These are phyloP conservation scores for Penicillium sp. DNA, from an alignment of 2,329 filamentous ascomycete species.

Conservation along the genomic window DNA sequence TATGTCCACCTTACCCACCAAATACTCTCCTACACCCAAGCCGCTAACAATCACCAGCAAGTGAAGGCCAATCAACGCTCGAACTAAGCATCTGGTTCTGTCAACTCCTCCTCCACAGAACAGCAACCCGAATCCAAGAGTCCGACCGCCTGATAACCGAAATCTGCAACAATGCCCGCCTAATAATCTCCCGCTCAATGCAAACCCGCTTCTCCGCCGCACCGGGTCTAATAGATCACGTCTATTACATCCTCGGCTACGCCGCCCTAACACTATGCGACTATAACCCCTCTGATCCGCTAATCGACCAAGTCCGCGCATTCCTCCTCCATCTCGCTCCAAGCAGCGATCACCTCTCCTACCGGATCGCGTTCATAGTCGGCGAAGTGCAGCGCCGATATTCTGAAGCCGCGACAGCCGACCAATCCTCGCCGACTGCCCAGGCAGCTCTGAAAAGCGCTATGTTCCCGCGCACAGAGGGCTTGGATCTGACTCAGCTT, in stretches of 20 bases:
- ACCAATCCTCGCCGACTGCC: slow-evolving; percentile 21
- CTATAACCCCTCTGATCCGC: slow-evolving; percentile 32
- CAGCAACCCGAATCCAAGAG: slow-evolving; percentile 29
- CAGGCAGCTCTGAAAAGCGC: slow-evolving; percentile 13
- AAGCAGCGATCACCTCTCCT: slow-evolving; percentile 34
- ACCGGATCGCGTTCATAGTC: slow-evolving; percentile 34
- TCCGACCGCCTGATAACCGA: slow-evolving; percentile 28
- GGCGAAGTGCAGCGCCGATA: slow-evolving; percentile 33
- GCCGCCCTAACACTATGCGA: slow-evolving; percentile 38
- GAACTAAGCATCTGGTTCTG: slow-evolving; percentile 38
- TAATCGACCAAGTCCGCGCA: slow-evolving; percentile 34
- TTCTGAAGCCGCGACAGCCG: slow-evolving; percentile 18
- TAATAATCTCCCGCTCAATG: slow-evolving; percentile 32
- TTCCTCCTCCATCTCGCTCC: slow-evolving; percentile 35
- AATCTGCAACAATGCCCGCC: slow-evolving; percentile 30
- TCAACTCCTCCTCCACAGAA: slow-evolving; percentile 36
- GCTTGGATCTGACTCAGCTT: slow-evolving; percentile 25
- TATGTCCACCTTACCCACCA: slow-evolving; percentile 9
- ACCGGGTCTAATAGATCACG: slow-evolving; percentile 31
- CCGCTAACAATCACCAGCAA: slow-evolving; percentile 18
- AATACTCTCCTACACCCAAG: neutral
- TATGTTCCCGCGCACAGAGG: slow-evolving; percentile 18
- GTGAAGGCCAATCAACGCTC: slow-evolving; percentile 30
- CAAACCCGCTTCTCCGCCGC: slow-evolving; percentile 34
- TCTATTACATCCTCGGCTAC: slow-evolving; percentile 36